These are phyloP conservation scores for Vanilla planifolia DNA, from an alignment of 106 monocot genomes.

Conservation along the genomic window DNA sequence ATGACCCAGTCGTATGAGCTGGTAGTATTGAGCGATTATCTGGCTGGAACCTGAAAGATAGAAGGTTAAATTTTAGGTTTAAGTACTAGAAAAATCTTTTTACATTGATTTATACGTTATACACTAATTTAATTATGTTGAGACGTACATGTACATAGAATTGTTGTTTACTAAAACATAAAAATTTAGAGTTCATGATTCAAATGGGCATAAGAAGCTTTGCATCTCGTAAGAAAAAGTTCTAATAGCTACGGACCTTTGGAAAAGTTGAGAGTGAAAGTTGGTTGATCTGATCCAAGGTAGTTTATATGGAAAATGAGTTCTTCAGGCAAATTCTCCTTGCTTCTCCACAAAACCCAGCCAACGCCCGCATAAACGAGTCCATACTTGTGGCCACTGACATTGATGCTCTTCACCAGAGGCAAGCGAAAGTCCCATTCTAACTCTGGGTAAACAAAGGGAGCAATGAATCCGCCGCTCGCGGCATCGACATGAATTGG, in stretches of 20 bases:
- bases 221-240: too few species aligned
- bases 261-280: conserved; percentile 98
- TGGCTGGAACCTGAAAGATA: conserved; percentile 74
- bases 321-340: conserved; percentile 87
- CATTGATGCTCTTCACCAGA: conserved; percentile 90
- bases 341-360: conserved; percentile 90
- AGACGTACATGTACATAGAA: too few species aligned
- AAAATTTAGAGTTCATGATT: too few species aligned
- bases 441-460: conserved; percentile 83
- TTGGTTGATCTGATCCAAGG: conserved; percentile 87
- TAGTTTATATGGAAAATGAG: conserved; percentile 96
- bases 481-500: conserved; percentile 95
- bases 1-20: conserved; percentile 80
- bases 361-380: conserved; percentile 90
- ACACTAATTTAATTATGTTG: too few species aligned
- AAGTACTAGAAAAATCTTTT: too few species aligned
- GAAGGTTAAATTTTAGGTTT: too few species aligned
- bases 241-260: conserved; percentile 43
- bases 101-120: too few species aligned
- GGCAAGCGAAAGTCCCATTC: conserved; percentile 95
- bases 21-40: conserved; percentile 93
- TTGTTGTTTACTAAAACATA: too few species aligned
- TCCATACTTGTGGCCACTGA: conserved; percentile 95
- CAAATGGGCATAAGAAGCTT: too few species aligned
- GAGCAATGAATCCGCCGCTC: conserved; percentile 90